Evolutionary conservation across 768 basidiomycete species (phyloP), one percentile per base, ranked within the genome.

Genomic region (Sarcodon aspratus): DNA sequence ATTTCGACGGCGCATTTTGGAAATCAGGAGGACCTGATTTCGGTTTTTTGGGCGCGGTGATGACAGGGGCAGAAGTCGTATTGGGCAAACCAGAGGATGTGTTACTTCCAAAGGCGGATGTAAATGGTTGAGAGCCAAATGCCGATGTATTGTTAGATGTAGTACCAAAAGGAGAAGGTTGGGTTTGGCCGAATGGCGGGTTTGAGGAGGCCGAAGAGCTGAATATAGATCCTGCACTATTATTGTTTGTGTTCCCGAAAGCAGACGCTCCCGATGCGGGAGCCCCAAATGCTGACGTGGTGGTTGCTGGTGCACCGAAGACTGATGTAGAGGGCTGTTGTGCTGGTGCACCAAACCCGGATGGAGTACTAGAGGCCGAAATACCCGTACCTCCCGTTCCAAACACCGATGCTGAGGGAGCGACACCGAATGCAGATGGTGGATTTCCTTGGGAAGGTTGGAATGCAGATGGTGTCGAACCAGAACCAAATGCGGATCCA

Each of bases 11-110:
- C n/a, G 66, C 64, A 1, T 56, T 42, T 7, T 59, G 54, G 54
- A 72, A 71, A 50, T 66, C 67, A 3, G 66, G 70, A 42, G 43
- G 45, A 27, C 60, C 51, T 9, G 57, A 50, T 18, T 42, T 49
- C 3, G 55, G 49, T 44, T 59, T 64, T 35, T 52, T 15, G 7
- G 53, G 49, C 27, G 46, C 48, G 31, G 13, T 32, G 46, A 9
- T 43, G 40, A 13, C 42, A 38, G 8, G 52, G 45, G 18, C 49
- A 44, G 13, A 32, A 13, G 40, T 40, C 18, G 13, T 21, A 21
- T 36, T 32, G 3, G 37, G 33, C 2, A 31, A 31, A 7, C 1
- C 45, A 15, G 45, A 46, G 40, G 36, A 48, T 33, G 42, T 36
- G 40, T 17, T 46, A 21, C 17, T 46, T 17, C 45, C 51, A 38